Conservation (phyloP, 345 rosid genomes). For the Pelargonium nanum region DNA sequence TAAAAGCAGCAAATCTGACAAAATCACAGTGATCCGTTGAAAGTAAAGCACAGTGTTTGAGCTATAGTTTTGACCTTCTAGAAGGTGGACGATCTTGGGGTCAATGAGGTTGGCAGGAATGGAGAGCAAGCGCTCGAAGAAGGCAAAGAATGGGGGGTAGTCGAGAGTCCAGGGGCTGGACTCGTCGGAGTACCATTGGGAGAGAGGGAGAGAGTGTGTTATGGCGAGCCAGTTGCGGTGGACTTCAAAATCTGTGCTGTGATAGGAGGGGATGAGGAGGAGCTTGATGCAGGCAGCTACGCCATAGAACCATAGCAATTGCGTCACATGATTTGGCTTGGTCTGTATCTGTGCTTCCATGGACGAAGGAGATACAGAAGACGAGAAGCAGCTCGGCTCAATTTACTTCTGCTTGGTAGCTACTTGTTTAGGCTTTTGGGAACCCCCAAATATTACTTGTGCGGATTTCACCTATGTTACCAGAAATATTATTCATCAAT, state of each 20-base stretch:
- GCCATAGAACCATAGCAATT: conserved; percentile 54
- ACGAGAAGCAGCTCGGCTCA: not conserved
- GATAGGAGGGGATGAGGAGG: conserved; percentile 64
- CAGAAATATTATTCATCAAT: too few relatives aligned
- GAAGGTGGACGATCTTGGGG: conserved; percentile 54
- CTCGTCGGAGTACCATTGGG: conserved; percentile 74
- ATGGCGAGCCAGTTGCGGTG: conserved; percentile 95
- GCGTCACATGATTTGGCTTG: conserved; percentile 3
- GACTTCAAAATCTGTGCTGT: conserved; percentile 85
- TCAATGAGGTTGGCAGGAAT: conserved; percentile 47
- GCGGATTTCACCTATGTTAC: too few relatives aligned
- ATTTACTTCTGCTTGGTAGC: too few relatives aligned
- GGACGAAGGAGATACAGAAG: not conserved
- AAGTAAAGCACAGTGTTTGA: conserved; percentile 46
- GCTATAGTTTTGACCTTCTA: conserved; percentile 43
- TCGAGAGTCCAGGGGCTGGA: conserved; percentile 95
- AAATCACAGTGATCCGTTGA: conserved; percentile 60
- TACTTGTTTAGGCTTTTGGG: too few relatives aligned
- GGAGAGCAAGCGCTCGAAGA: conserved; percentile 26
- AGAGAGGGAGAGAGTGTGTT: conserved; percentile 70
- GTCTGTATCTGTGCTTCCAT: not conserved
- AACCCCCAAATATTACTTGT: too few relatives aligned
- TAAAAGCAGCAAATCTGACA: conserved; percentile 57
- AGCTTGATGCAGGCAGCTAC: conserved; percentile 50
- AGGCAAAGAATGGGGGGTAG: conserved; percentile 74